phyloP scores from a whole-genome alignment of 2,329 filamentous ascomycete species.

The Epichloe sibirici region DNA sequence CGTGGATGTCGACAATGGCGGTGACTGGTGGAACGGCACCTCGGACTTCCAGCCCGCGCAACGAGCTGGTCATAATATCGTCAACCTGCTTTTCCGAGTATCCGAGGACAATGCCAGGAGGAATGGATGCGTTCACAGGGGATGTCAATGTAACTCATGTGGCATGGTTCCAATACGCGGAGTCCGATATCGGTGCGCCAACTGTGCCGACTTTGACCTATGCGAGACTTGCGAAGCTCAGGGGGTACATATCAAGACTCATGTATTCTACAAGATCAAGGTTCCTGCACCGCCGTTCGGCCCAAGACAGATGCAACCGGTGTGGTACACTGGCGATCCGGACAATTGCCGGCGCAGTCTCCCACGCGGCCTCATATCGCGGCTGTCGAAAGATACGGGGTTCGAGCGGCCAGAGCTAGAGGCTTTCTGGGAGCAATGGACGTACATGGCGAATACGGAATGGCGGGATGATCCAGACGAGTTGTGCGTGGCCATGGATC shows the following conservation, averaged over 20 bases:
- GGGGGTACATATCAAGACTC: conserved; percentile 70
- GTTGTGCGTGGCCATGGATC: conserved; percentile 74
- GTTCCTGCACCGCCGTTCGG: conserved; percentile 80
- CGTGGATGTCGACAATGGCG: conserved; percentile 27
- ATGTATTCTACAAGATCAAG: conserved; percentile 92
- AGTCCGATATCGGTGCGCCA: conserved; percentile 85
- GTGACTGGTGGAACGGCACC: conserved; percentile 41
- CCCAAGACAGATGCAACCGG: conserved; percentile 64
- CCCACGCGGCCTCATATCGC: conserved; percentile 53
- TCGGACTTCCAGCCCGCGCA: conserved; percentile 27
- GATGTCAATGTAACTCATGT: conserved; percentile 85
- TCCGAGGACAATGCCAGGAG: conserved; percentile 83
- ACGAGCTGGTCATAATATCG: conserved; percentile 62
- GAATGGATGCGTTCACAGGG: conserved; percentile 83
- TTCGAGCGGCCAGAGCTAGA: conserved; percentile 83
- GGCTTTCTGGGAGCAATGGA: conserved; percentile 94
- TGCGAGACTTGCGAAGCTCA: conserved; percentile 86
- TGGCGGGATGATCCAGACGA: conserved; percentile 72
- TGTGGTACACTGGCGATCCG: conserved; percentile 84
- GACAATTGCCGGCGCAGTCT: conserved; percentile 56
- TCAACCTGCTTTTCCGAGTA: conserved; percentile 78
- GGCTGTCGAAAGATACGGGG: conserved; percentile 57
- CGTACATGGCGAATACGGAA: conserved; percentile 77
- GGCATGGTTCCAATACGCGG: conserved; percentile 81
- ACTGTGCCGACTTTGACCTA: conserved; percentile 91